Conservation (phyloP, 306 rosid genomes). For the Urtica urens region DNA sequence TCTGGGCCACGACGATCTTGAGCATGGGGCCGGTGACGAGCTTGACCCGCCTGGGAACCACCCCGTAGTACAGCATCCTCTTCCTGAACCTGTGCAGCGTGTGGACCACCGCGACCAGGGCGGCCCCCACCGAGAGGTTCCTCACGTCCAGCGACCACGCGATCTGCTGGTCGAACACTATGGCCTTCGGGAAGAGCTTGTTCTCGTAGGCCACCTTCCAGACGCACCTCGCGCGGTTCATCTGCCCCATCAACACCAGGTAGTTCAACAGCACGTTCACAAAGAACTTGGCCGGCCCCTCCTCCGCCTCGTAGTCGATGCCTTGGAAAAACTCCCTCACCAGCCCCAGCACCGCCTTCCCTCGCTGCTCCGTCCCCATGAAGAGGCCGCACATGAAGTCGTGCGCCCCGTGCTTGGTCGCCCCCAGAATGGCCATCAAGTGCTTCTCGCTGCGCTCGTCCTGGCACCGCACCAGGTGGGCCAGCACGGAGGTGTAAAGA, state of each 20-base stretch:
- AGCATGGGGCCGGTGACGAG: conserved; percentile 85
- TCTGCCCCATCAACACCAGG: conserved; percentile 94
- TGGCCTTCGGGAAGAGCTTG: conserved; percentile 94
- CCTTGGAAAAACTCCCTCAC: conserved; percentile 84
- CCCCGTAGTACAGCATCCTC: conserved; percentile 85
- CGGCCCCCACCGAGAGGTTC: conserved; percentile 91
- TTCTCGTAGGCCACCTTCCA: conserved; percentile 97
- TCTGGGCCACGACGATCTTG: conserved; percentile 77
- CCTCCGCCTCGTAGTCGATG: conserved; percentile 86
- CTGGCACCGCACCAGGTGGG: conserved; percentile 88
- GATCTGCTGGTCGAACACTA: conserved; percentile 85
- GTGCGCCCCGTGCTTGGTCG: conserved; percentile 77
- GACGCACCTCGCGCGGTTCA: conserved; percentile 80
- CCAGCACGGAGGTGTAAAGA: conserved; percentile 86
- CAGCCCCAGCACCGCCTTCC: conserved; percentile 69
- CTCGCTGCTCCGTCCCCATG: conserved; percentile 74
- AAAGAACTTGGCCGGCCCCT: conserved; percentile 80
- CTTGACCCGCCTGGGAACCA: conserved; percentile 76
- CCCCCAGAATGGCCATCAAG: conserved; percentile 82
- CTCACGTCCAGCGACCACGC: conserved; percentile 97
- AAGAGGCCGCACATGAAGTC: conserved; percentile 88
- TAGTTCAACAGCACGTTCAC: conserved; percentile 90
- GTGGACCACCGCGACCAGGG: conserved; percentile 76
- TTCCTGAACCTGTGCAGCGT: conserved; percentile 94
- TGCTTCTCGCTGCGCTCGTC: conserved; percentile 77